Evolutionary conservation across 148 eudicot species (phyloP).

Genomic region (Euryodendron excelsum): DNA sequence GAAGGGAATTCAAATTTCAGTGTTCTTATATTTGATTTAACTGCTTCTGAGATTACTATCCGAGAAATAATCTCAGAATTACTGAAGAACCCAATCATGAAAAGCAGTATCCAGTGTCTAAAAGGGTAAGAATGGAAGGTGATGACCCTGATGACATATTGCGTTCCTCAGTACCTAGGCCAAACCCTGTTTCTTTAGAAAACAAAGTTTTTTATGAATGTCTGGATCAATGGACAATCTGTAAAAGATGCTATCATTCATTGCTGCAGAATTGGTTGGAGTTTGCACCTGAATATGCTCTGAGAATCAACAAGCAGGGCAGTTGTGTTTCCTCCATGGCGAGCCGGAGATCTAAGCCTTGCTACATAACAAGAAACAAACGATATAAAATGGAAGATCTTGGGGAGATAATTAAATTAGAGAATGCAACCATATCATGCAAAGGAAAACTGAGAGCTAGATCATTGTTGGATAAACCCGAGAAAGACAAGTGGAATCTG

Average conservation of each 20-base stretch:
- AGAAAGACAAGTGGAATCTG: background rate
- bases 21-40: constrained; percentile 20
- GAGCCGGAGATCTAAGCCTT: background rate
- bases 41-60: constrained; percentile 34
- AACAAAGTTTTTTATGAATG: background rate
- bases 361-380: constrained; percentile 3
- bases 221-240: background rate
- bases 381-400: background rate
- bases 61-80: background rate
- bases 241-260: background rate
- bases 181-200: background rate
- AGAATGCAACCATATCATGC: background rate
- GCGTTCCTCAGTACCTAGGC: background rate
- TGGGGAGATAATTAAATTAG: background rate
- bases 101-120: background rate
- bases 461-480: background rate
- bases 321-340: background rate
- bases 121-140: background rate
- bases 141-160: background rate
- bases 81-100: background rate
- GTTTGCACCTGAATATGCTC: constrained; percentile 9
- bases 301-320: background rate
- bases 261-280: background rate
- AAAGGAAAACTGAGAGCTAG: background rate
- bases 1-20: constrained; percentile 27